Evolutionary conservation across 768 basidiomycete genomes (phyloP).

Genomic region (Hericium coralloides): DNA sequence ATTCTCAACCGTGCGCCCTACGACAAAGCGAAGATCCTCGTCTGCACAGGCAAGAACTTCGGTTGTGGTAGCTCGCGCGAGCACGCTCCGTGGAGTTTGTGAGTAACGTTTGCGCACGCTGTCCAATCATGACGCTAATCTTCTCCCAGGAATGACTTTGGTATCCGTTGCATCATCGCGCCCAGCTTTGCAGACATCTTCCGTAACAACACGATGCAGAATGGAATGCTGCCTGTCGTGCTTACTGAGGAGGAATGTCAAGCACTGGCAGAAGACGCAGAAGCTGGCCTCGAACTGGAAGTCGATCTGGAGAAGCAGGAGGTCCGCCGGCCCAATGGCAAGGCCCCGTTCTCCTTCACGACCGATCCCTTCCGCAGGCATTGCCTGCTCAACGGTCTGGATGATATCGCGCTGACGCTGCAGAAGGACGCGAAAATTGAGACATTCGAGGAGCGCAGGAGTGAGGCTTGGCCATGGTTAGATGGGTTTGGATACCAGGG

Average conservation of each 20-base stretch:
- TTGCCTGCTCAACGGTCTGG: conserved; percentile 90
- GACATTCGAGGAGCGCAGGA: conserved; percentile 72
- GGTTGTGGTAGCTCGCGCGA: conserved; percentile 56
- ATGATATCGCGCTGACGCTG: conserved; percentile 94
- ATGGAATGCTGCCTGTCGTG: conserved; percentile 51
- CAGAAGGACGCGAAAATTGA: conserved; percentile 67
- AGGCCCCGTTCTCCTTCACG: conserved; percentile 64
- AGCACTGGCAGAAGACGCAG: conserved; percentile 42
- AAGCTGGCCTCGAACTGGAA: conserved; percentile 40
- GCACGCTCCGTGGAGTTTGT: conserved; percentile 52
- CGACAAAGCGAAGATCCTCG: conserved; percentile 42
- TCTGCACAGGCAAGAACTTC: conserved; percentile 54
- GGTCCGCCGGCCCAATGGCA: conserved; percentile 54
- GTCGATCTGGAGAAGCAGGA: conserved; percentile 54
- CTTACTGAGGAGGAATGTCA: conserved; percentile 41
- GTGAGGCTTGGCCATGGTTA: conserved; percentile 86
- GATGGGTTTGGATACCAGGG: conserved; percentile 91
- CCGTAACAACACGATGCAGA: conserved; percentile 55
- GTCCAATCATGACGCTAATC: background rate
- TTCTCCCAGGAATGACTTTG: conserved; percentile 41
- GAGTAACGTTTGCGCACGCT: conserved; percentile 13
- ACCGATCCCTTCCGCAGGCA: conserved; percentile 89
- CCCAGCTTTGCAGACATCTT: conserved; percentile 59
- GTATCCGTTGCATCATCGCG: conserved; percentile 53
- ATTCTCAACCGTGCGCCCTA: conserved; percentile 53